Base-by-base conservation (phyloP, 164 flowering plant species). In the Nelumbo lutea region DNA sequence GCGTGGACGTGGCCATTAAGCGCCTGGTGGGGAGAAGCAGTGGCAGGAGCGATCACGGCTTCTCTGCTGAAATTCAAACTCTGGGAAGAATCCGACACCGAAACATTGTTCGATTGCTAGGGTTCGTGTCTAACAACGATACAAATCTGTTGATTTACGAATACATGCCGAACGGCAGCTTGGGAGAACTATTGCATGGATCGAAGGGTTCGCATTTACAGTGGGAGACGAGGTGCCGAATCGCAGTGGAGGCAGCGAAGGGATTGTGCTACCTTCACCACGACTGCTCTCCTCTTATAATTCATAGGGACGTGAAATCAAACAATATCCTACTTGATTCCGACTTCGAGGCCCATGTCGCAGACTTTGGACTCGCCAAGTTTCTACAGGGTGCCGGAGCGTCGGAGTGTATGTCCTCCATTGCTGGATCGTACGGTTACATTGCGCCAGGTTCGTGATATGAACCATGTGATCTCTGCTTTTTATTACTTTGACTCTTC, bases 371-470 rank as follows among this genome's bases (percentile, higher is more conserved):
- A 38, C 82, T 91, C 2, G 98, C 98, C 48, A 95, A 95, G 89
- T 92, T 90, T 77, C 71, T 90, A 69, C 84, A 77, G 43, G 93
- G 85, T 39, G 77, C 86, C 27, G 96, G 89, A 9, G 91, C 88
- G 1, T 89, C 97, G 0, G 93, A 95, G 76, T 86, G 93, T 71
- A 95, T 95, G 97, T 95, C 98, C 9, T 82, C 97, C 60, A 71
- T 95, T 64, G 97, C 97, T 59, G 98, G 98, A 2, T 95, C 98
- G 45, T 95, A 91, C 69, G 98, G 98, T 41, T 95, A 95, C 85
- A 95, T 95, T 51, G 98, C 98, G 0, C 98, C 98, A 72, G 98
- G 98, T 95, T 59, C 38, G 72, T 62, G 1, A 14, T 13, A 14
- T 53, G 57, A 53, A 53, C 14, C 57, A 11, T 13, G 15, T 11